These are phyloP conservation scores for Suillus bovinus DNA, from an alignment of 768 basidiomycete genomes.

Conservation along the genomic window DNA sequence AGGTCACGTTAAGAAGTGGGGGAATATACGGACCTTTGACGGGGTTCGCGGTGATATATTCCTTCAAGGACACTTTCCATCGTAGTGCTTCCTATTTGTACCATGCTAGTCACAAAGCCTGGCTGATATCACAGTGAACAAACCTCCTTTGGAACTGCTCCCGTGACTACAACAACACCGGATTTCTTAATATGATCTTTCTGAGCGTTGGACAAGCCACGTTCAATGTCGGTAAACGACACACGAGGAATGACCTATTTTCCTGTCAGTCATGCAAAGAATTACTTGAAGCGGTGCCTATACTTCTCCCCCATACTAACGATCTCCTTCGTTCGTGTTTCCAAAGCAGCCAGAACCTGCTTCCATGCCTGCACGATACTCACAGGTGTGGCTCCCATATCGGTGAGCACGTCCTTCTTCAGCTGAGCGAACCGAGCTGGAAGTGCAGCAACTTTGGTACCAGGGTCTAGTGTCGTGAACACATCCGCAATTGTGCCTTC, in stretches of 20 bases:
- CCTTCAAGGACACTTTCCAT: slow-evolving; percentile 57
- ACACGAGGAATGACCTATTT: slow-evolving; percentile 54
- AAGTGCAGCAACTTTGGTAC: slow-evolving; percentile 40
- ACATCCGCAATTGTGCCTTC: slow-evolving; percentile 47
- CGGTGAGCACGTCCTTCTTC: slow-evolving; percentile 55
- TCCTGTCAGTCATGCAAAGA: background rate
- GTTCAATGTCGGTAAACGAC: slow-evolving; percentile 42
- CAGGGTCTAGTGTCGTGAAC: slow-evolving; percentile 44
- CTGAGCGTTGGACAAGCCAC: slow-evolving; percentile 49
- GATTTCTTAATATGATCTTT: slow-evolving; percentile 45
- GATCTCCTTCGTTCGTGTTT: slow-evolving; percentile 48
- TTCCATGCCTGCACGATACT: slow-evolving; percentile 52
- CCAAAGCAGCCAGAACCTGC: slow-evolving; percentile 51
- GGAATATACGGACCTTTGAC: slow-evolving; percentile 44
- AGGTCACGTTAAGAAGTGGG: background rate
- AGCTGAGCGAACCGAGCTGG: slow-evolving; percentile 59
- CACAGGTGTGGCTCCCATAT: slow-evolving; percentile 23
- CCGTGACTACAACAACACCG: slow-evolving; percentile 58
- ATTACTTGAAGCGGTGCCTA: slow-evolving; percentile 12
- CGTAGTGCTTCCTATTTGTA: slow-evolving; percentile 49
- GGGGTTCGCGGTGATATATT: slow-evolving; percentile 54
- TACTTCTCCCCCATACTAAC: slow-evolving; percentile 47
- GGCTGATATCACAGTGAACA: slow-evolving; percentile 25
- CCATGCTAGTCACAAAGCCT: background rate
- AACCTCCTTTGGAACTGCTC: slow-evolving; percentile 56